These are phyloP conservation scores for Lentinus brumalis DNA, from an alignment of 768 basidiomycete species.

Conservation along the genomic window DNA sequence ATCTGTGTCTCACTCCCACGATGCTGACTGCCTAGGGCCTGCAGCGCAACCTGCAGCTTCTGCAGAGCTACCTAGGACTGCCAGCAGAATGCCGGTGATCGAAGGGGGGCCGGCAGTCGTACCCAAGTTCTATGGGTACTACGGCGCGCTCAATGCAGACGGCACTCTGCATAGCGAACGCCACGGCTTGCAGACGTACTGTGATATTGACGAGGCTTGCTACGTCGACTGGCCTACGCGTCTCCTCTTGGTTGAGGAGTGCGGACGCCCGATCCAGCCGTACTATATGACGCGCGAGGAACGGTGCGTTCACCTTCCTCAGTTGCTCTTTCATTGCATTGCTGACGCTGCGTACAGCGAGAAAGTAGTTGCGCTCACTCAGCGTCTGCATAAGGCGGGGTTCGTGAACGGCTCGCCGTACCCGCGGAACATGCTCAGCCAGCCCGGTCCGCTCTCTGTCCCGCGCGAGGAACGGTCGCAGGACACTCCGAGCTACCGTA, in stretches of 20 bases:
- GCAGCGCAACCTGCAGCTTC: not conserved
- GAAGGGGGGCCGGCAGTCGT: constrained; percentile 41
- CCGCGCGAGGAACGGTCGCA: constrained; percentile 24
- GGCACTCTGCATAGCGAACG: not conserved
- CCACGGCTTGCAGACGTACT: not conserved
- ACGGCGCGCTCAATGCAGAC: constrained; percentile 33
- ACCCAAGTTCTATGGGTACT: constrained; percentile 70
- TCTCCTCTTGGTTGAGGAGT: constrained; percentile 50
- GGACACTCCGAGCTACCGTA: constrained; percentile 39
- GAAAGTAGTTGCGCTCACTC: not conserved
- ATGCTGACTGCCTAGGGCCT: not conserved
- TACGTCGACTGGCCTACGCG: constrained; percentile 31
- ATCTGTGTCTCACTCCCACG: no score
- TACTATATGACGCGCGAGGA: constrained; percentile 22
- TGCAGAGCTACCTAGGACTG: not conserved
- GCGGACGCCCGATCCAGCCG: constrained; percentile 39
- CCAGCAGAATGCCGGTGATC: not conserved
- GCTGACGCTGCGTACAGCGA: not conserved
- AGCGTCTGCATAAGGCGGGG: constrained; percentile 23
- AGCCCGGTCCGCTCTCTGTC: constrained; percentile 39
- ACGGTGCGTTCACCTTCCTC: constrained; percentile 16
- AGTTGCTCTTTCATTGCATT: no score
- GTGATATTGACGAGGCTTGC: not conserved
- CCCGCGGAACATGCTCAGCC: constrained; percentile 46
- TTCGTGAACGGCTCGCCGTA: constrained; percentile 45